Percentiles rank a stretch among this genome's conserved stretches.
Conservation (phyloP, 2,329 filamentous ascomycete genomes). For the Scedosporium minutisporum region DNA sequence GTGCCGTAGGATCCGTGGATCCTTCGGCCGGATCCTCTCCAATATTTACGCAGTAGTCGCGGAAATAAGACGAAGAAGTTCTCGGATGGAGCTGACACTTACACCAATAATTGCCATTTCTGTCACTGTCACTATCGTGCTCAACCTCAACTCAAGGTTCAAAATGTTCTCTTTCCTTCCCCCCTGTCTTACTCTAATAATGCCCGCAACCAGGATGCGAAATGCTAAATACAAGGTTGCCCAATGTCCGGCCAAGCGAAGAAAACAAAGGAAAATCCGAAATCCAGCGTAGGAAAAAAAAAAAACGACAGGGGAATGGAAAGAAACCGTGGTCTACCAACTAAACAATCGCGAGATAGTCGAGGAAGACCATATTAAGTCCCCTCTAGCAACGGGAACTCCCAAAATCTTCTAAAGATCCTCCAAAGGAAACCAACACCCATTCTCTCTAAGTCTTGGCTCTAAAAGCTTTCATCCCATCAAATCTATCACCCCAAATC, state of each 20-base stretch:
- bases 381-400: neutral
- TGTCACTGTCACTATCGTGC: no score
- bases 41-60: no score
- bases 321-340: neutral
- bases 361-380: no score
- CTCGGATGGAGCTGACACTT: no score
- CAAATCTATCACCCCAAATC: no score
- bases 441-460: neutral
- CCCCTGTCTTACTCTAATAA: neutral
- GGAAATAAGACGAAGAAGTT: no score
- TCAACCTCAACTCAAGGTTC: no score
- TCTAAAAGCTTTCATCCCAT: neutral
- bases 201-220: neutral
- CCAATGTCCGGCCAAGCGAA: neutral
- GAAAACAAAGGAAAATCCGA: neutral
- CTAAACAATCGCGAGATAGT: no score
- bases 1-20: no score
- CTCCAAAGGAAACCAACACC: neutral
- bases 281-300: neutral
- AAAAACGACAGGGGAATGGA: neutral
- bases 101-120: no score
- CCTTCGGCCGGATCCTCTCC: no score
- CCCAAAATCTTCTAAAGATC: no score
- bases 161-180: constrained; percentile 22
- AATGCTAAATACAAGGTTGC: neutral